Evolutionary conservation across 345 rosid genomes (phyloP).

Genomic region (Carallia brachiata): DNA sequence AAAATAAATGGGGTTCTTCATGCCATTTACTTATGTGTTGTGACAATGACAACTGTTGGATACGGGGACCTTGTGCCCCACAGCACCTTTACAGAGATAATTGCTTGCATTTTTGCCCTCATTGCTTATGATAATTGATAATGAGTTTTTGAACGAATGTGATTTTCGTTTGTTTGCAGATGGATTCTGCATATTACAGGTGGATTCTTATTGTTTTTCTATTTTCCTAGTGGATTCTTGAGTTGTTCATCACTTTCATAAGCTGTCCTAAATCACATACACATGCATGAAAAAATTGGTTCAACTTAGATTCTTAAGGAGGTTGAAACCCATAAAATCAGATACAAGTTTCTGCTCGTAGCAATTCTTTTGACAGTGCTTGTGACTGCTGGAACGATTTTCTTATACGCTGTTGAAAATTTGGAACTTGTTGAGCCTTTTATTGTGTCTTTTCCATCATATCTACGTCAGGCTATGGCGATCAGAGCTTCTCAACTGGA

Average conservation of each 20-base stretch:
- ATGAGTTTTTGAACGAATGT: too few species aligned
- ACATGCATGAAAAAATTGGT: conserved; percentile 24
- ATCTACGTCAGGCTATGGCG: conserved; percentile 60
- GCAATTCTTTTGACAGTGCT: conserved; percentile 29
- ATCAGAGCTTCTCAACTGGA: conserved; percentile 47
- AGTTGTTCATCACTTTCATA: too few species aligned
- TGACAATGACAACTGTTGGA: conserved; percentile 59
- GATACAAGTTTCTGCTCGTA: conserved; percentile 33
- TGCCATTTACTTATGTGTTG: conserved; percentile 50
- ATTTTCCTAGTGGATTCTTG: too few species aligned
- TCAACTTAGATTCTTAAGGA: conserved; percentile 34
- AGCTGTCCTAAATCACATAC: conserved; percentile 9
- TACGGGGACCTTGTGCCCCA: conserved; percentile 59
- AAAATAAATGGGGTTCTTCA: conserved; percentile 52
- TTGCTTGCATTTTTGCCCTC: conserved; percentile 44
- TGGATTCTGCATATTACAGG: too few species aligned
- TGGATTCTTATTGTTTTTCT: too few species aligned
- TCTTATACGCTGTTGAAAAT: conserved; percentile 35
- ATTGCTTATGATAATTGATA: too few species aligned
- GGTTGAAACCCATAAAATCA: conserved; percentile 33
- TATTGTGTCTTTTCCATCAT: conserved; percentile 56
- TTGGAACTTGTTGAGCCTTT: conserved; percentile 39
- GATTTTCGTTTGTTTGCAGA: too few species aligned
- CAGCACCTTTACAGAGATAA: conserved; percentile 34
- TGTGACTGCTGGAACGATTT: conserved; percentile 29